phyloP scores from a whole-genome alignment of 352 stramenopile species.

The Blastocystis sp. region DNA sequence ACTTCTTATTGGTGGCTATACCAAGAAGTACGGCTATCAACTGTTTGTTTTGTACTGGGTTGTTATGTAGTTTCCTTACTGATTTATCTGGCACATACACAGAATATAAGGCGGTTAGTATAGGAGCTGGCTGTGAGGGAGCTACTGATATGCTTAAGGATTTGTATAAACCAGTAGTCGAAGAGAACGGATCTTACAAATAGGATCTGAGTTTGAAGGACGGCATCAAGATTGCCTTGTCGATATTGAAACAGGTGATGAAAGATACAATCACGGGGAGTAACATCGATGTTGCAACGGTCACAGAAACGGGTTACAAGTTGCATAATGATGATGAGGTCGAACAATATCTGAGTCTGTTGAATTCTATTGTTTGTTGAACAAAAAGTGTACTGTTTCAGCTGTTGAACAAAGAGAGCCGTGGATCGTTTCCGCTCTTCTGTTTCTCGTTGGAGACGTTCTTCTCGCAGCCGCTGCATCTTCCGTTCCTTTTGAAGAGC shows the following conservation, averaged over 20 bases:
- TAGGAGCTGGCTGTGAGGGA: conserved; percentile 91
- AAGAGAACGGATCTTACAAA: background rate
- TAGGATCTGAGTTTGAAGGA: conserved; percentile 87
- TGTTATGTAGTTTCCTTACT: conserved; percentile 15
- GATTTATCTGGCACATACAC: conserved; percentile 96
- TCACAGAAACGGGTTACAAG: conserved; percentile 90
- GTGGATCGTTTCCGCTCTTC: conserved; percentile 31
- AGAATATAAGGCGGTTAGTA: conserved; percentile 94
- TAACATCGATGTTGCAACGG: conserved; percentile 93
- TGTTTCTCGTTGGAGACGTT: conserved; percentile 9
- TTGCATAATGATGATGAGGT: conserved; percentile 85
- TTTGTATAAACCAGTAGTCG: conserved; percentile 75
- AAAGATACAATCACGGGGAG: conserved; percentile 95
- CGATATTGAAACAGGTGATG: conserved; percentile 97
- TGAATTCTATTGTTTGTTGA: conserved; percentile 49
- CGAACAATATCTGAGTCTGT: conserved; percentile 64
- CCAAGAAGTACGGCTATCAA: conserved; percentile 86
- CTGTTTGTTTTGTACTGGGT: conserved; percentile 70
- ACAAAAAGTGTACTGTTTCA: background rate
- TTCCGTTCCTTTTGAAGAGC: background rate
- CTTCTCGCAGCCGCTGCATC: background rate
- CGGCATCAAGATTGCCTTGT: conserved; percentile 88
- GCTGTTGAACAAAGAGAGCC: background rate
- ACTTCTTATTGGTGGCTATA: conserved; percentile 87
- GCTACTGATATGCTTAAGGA: conserved; percentile 95